phyloP scores from a whole-genome alignment of 176 grass and related monocot species.

The Poa pratensis region DNA sequence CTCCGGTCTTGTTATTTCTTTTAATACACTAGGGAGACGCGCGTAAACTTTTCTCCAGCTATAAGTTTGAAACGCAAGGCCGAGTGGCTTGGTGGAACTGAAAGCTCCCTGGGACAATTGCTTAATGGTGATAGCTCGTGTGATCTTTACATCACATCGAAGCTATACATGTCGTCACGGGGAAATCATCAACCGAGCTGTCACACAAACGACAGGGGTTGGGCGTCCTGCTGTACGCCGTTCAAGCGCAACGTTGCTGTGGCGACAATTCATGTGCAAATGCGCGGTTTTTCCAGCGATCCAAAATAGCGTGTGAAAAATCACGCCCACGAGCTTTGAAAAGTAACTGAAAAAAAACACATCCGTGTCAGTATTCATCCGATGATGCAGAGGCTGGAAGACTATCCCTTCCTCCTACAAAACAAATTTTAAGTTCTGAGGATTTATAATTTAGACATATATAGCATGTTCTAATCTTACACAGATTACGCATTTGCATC shows the following conservation, averaged over 20 bases:
- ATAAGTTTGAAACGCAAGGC: too few relatives aligned
- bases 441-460: neutral
- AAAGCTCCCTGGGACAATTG: neutral
- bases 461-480: neutral
- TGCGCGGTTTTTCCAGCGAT: neutral
- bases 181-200: neutral
- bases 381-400: too few relatives aligned
- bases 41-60: too few relatives aligned
- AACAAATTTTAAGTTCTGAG: too few relatives aligned
- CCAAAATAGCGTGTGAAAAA: neutral
- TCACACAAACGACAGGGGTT: neutral
- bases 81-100: too few relatives aligned
- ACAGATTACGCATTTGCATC: neutral
- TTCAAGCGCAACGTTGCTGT: neutral
- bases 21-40: too few relatives aligned
- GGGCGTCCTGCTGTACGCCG: neutral
- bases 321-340: too few relatives aligned
- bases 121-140: constrained; percentile 5
- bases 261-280: too few relatives aligned
- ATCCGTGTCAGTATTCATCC: too few relatives aligned
- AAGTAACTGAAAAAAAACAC: too few relatives aligned
- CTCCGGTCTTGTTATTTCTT: too few relatives aligned
- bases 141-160: neutral
- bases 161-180: neutral
- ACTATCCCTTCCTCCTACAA: too few relatives aligned